Conservation (phyloP, 345 rosid species). For the Brassica nigra region DNA sequence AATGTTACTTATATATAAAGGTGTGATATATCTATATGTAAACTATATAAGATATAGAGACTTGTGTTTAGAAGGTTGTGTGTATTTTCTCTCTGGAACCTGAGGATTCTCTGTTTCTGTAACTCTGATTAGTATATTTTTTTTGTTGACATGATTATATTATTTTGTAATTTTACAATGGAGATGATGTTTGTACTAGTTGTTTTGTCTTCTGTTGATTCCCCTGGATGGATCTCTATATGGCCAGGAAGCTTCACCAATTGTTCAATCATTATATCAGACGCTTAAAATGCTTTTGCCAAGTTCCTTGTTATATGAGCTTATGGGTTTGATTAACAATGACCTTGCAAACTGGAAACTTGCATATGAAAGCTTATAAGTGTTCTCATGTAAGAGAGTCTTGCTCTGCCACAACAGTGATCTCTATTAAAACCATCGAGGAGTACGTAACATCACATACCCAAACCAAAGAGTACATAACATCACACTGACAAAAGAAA, state of each 20-base stretch:
- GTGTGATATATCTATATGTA: slow-evolving; percentile 40
- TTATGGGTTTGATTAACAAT: slow-evolving; percentile 48
- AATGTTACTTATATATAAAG: slow-evolving; percentile 28
- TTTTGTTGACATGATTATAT: slow-evolving; percentile 26
- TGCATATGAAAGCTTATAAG: slow-evolving; percentile 72
- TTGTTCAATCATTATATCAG: too few species aligned
- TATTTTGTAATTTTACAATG: slow-evolving; percentile 24
- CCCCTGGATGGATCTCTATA: neutral
- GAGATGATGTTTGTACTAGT: slow-evolving; percentile 11
- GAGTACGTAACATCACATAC: slow-evolving; percentile 23
- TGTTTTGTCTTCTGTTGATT: neutral
- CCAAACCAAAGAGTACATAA: slow-evolving; percentile 22
- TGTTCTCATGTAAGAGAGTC: slow-evolving; percentile 64
- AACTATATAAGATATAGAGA: slow-evolving; percentile 37
- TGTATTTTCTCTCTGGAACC: slow-evolving; percentile 31
- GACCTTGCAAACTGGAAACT: slow-evolving; percentile 62
- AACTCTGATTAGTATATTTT: slow-evolving; percentile 26
- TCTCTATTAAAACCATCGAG: slow-evolving; percentile 77
- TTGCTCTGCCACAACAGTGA: slow-evolving; percentile 72
- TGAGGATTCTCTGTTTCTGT: slow-evolving; percentile 15
- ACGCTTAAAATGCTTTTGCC: too few species aligned
- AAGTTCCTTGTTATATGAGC: slow-evolving; percentile 21
- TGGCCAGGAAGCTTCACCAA: too few species aligned
- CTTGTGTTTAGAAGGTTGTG: slow-evolving; percentile 35
- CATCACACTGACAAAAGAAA: neutral